Base-by-base conservation (phyloP, 306 rosid species). In the Castanea sativa region DNA sequence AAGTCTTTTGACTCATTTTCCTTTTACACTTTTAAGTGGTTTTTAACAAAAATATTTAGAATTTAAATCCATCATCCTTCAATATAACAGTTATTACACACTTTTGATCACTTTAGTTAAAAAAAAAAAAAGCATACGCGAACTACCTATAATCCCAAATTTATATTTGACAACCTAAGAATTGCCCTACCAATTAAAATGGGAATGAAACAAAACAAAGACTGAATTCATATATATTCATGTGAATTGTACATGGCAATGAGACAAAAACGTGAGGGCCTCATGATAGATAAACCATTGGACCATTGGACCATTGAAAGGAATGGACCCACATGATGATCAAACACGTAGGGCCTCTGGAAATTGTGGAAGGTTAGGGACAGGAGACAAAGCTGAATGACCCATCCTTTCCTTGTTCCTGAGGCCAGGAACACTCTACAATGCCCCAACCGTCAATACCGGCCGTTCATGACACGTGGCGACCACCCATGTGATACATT, bases 371-470 rank as follows among this genome's bases (percentile, higher is more conserved):
- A 59, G 33, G 70, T 21, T 29, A 3, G 83, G 77, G 80, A 58
- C 84, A 82, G 63, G 10, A 78, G 91, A 91, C 93, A 89, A 51
- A 78, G 76, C 76, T 80, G 65, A 83, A 85, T 87, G 90, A 87
- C 72, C 87, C 71, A 68, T 30, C 70, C 85, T 55, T 19, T 61
- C 59, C 6, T 21, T 87, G 91, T 79, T 79, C 80, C 90, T 79
- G 9, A 19, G 14, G 41, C 67, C 25, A 81, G 70, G 74, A 71
- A 83, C 93, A 86, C 63, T 75, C 15, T 61, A 60, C 79, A 79
- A 83, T 82, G 88, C 72, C 75, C 57, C 61, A 84, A 87, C 93
- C 88, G 90, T 69, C 91, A 73, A 49, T 83, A 85, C 90, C 85
- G 87, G 90, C 90, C 84, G 57, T 5, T 9, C 35, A 15, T 45